Evolutionary conservation across 1,284 basidiomycete species (phyloP), one percentile per base, ranked within the genome.

Genomic region (Pholiota adiposa): DNA sequence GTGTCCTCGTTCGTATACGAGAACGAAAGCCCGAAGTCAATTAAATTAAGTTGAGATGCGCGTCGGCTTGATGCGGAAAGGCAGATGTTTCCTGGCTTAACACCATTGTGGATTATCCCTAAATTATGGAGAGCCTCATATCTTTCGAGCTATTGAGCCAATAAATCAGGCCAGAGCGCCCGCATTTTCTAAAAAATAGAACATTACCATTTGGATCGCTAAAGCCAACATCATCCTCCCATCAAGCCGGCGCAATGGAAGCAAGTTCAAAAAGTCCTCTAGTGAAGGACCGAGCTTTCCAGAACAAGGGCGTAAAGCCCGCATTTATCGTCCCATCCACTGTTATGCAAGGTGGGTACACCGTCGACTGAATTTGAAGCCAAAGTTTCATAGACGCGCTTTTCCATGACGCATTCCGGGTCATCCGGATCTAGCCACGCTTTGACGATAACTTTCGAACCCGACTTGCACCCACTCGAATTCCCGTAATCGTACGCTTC

Each of bases 11-110:
- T 19, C 31, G 60, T 60, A 18, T 60, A 49, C 1, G 61, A 53
- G 18, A 62, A 50, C 0, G 69, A 71, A 21, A 71, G 61, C 1
- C 72, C 72, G 43, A 72, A 74, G 48, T 73, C 72, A 51, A 73
- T 73, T 12, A 63, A 44, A n/a, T 68, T 64, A 7, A 74, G 61
- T 40, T 52, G 57, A 8, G 48, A 33, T 53, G 56, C 11, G 51
- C 27, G 18, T 18, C 53, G n/a, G 14, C 16, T 0, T 3, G 54
- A 25, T 1, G 36, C 14, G 27, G 62, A 52, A 51, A 73, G 57
- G 50, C 72, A 74, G 27, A 73, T 70, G 54, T 74, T 73, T 4
- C 50, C 71, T 0, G 72, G 72, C 49, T 74, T 74, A 6, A 70
- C 62, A 3, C 72, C 72, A 48, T 69, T 72, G 60, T 73, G 69